Base-by-base conservation (phyloP, 768 basidiomycete genomes). In the Tephrocybe sp. region DNA sequence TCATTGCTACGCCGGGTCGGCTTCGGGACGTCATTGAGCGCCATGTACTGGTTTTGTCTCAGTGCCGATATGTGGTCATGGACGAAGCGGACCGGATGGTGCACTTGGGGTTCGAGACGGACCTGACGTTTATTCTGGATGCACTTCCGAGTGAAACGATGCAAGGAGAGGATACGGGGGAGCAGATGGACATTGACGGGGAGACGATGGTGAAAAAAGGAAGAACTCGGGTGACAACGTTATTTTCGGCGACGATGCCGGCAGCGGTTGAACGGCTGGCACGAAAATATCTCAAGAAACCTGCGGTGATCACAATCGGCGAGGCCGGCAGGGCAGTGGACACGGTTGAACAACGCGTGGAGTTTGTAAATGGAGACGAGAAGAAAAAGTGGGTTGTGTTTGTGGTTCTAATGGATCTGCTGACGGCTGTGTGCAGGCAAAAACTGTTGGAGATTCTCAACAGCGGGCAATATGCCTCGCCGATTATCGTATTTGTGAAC, bases 61-160 rank as follows among this genome's bases (percentile, higher is more conserved):
- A 99, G 68, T 98, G 97, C 68, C 92, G 93, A 2, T 98, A 99
- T 64, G 87, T 99, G 53, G 96, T 99, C 58, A 97, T 99, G 97
- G 97, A 99, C 67, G 97, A 99, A 76, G 97, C 97, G 14, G 97
- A 99, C 68, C 84, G 97, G 45, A 98, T 99, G 97, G 95, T 99
- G 55, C 86, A 95, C 63, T 84, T 98, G 25, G 97, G 97, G 14
- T 99, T 99, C 66, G 97, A 99, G 68, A 83, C 80, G 14, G 95
- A 97, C 66, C 72, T 99, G 40, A 93, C 89, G 21, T 97, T 92
- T 68, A 98, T 99, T 61, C 73, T 99, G 54, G 96, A 98, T 70
- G 82, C 92, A 51, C 78, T 98, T 53, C 97, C 96, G 12, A 77
- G 81, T 3, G 91, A 90, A 51, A 83, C 90, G 42, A 85, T 97